These are phyloP conservation scores for Sungouiozyma ichnusensis DNA, from an alignment of 805 yeast genomes.

Conservation along the genomic window DNA sequence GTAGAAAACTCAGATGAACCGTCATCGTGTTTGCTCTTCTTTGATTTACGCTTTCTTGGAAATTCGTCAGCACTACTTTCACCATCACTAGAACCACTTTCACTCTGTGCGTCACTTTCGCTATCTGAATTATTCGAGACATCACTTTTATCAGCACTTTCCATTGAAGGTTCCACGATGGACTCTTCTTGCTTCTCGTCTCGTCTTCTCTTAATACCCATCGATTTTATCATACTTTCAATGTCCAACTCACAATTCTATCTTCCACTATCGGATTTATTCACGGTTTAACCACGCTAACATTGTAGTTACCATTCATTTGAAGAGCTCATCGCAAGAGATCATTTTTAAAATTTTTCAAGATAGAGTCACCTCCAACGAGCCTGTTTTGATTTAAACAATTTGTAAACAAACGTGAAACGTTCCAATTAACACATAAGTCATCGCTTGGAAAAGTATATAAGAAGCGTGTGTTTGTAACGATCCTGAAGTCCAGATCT, in stretches of 20 bases:
- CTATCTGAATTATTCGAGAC: conserved; percentile 15
- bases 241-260: no score
- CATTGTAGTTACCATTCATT: no score
- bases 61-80: conserved; percentile 31
- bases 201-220: neutral
- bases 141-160: neutral
- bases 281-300: no score
- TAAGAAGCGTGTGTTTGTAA: no score
- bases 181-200: neutral
- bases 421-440: neutral
- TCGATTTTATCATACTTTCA: neutral
- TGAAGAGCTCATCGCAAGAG: no score
- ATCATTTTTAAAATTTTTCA: neutral
- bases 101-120: conserved; percentile 14
- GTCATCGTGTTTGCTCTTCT: conserved; percentile 48
- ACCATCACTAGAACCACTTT: conserved; percentile 13
- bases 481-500: no score
- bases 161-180: neutral
- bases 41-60: conserved; percentile 43
- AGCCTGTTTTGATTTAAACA: neutral
- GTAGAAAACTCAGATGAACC: conserved; percentile 70
- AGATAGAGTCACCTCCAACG: neutral
- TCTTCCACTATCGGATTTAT: no score
- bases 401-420: conserved; percentile 3
- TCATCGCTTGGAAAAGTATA: neutral